Base-by-base conservation (phyloP, 305 asterid species). In the Fraxinus velutina region DNA sequence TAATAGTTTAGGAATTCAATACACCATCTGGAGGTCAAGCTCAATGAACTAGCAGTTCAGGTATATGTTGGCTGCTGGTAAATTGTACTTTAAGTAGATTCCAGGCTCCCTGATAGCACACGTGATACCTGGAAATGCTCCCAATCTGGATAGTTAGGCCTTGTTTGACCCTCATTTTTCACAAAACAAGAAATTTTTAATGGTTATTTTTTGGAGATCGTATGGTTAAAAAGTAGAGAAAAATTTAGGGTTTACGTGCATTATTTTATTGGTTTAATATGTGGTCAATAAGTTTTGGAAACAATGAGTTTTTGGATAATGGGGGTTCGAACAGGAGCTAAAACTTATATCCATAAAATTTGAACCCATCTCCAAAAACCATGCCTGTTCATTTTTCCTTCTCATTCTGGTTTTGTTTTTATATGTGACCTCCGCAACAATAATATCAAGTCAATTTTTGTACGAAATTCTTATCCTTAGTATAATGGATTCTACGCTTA, bases 1-100 rank as follows among this genome's bases (percentile, higher is more conserved):
- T 19, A 44, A 22, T 22, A 21, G 79, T 75, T 47, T 75, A 78
- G 75, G 55, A 85, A 70, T 39, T 78, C 19, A 22, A 77, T 50
- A 39, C 78, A 60, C 52, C 52, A 62, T 21, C 50, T 19, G 50
- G 62, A 37, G 71, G 73, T 22, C 19, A 10, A 8, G 13, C n/a
- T 64, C 17, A 32, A 27, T 27, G 37, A 66, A 24, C 29, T 10
- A 24, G 73, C 74, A 12, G 74, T 66, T 66, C 73, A 66, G 12
- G 30, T 77, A 2, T 77, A 30, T 9, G 21, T 17, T 77, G 6
- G 19, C 12, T 37, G 21, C 76, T 64, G 39, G n/a, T 78, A 24
- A n/a, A 64, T 78, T 66, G 32, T 78, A 64, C 60, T 64, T 60
- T 21, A 21, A 19, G 37, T 33, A 33, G 21, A 34, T 78, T 55